Evolutionary conservation across 129 eudicot genomes (phyloP).

Genomic region (Chrysanthemum seticuspe): DNA sequence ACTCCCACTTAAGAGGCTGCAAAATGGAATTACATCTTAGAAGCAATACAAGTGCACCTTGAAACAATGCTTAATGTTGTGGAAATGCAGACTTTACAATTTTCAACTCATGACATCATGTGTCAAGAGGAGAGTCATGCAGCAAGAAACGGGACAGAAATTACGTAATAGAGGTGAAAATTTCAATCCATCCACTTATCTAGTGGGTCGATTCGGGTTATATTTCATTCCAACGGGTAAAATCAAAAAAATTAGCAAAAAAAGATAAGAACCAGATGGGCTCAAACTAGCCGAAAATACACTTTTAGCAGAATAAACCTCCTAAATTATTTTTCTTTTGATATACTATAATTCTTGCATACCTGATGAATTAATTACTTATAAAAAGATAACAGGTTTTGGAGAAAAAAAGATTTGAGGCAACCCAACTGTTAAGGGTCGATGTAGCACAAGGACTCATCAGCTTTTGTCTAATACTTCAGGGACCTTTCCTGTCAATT

Average conservation of each 20-base stretch:
- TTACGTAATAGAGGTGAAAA: not conserved
- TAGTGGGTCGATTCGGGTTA: not conserved
- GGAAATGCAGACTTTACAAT: not conserved
- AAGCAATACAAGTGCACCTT: not conserved
- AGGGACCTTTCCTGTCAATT: no score
- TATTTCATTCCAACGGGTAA: not conserved
- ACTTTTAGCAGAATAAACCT: not conserved
- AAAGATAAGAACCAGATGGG: no score
- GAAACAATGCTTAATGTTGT: not conserved
- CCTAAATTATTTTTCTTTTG: not conserved
- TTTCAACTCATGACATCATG: not conserved
- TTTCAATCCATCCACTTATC: not conserved
- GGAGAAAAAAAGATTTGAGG: no score
- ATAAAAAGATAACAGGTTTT: no score
- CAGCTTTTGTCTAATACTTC: no score
- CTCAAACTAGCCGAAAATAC: not conserved
- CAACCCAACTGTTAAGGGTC: no score
- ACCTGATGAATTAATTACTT: no score
- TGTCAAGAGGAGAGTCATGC: not conserved
- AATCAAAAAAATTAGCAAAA: not conserved
- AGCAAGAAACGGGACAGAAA: not conserved
- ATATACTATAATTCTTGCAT: no score
- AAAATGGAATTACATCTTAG: slow-evolving; percentile 24
- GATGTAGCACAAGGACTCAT: no score
- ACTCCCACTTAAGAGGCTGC: slow-evolving; percentile 97